A percentile compares a stretch with the other conserved stretches of the same genome.
Conservation (phyloP, 1,284 basidiomycete species). For the Sporisorium scitamineum region DNA sequence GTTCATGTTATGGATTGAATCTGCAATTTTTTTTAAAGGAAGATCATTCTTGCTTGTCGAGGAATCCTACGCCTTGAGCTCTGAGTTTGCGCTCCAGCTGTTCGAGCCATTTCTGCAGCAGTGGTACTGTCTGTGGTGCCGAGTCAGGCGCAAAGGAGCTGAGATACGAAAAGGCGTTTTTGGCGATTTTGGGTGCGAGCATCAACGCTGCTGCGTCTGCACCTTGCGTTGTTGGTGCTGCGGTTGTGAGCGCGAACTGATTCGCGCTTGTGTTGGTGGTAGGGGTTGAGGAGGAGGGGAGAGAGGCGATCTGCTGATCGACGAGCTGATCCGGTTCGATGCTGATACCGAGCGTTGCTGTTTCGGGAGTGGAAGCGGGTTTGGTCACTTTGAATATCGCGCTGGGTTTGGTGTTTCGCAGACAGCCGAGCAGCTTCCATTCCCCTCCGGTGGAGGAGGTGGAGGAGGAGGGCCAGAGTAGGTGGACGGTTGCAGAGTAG, state of each 20-base stretch:
- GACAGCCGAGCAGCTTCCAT: constrained; percentile 63
- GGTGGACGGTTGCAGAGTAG: constrained; percentile 64
- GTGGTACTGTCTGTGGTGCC: constrained; percentile 65
- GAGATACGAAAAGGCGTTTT: constrained; percentile 64
- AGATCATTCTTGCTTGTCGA: constrained; percentile 49
- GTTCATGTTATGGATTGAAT: constrained; percentile 26
- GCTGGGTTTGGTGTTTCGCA: constrained; percentile 65
- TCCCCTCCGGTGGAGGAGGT: neutral
- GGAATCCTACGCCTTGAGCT: constrained; percentile 56
- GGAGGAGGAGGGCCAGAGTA: constrained; percentile 51
- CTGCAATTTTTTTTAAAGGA: neutral
- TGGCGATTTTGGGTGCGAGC: constrained; percentile 62
- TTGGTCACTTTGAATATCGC: constrained; percentile 59
- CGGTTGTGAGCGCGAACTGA: constrained; percentile 9
- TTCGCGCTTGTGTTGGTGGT: neutral
- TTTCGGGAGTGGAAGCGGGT: neutral
- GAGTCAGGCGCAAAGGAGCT: constrained; percentile 66
- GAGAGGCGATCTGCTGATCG: constrained; percentile 54
- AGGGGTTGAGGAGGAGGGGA: neutral
- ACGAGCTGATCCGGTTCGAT: constrained; percentile 61
- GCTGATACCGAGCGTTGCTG: constrained; percentile 63
- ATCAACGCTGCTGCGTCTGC: constrained; percentile 25
- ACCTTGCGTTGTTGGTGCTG: constrained; percentile 4
- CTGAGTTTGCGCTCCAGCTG: constrained; percentile 65
- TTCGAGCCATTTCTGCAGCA: constrained; percentile 68